phyloP scores from a whole-genome alignment of 441 rosid species.

The Brassica balearica region DNA sequence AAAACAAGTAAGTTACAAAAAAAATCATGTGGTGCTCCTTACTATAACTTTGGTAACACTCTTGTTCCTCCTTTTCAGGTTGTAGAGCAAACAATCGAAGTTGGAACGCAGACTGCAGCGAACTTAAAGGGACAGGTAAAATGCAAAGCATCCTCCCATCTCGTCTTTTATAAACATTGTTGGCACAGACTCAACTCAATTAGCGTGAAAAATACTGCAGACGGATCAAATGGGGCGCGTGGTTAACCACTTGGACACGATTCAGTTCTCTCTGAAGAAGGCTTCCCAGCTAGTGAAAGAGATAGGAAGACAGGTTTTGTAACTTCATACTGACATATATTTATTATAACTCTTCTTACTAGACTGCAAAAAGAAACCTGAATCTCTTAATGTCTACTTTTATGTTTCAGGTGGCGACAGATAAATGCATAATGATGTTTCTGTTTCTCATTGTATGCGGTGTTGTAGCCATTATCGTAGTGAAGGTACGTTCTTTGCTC shows the following conservation, averaged over 20 bases:
- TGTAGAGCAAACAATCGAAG: conserved; percentile 94
- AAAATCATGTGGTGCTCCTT: conserved; percentile 17
- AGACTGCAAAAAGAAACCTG: not conserved
- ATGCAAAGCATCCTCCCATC: conserved; percentile 36
- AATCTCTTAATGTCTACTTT: conserved; percentile 6
- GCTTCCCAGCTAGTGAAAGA: conserved; percentile 98
- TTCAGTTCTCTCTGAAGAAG: conserved; percentile 96
- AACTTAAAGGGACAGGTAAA: conserved; percentile 91
- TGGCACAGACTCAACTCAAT: no score
- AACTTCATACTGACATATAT: not conserved
- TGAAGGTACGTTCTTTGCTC: conserved; percentile 66
- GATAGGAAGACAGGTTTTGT: conserved; percentile 96
- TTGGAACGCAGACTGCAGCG: conserved; percentile 95
- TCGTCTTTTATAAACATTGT: no score
- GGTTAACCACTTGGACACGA: conserved; percentile 96
- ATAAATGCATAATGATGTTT: conserved; percentile 99
- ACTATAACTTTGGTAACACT: conserved; percentile 26
- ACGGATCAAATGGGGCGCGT: conserved; percentile 99
- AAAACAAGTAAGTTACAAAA: conserved; percentile 62
- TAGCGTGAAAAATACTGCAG: conserved; percentile 46
- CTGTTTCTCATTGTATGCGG: conserved; percentile 91
- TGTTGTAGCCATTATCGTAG: conserved; percentile 90
- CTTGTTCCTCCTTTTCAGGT: conserved; percentile 51
- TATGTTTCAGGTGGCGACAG: conserved; percentile 82
- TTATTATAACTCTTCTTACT: not conserved